Evolutionary conservation across 129 eudicot genomes (phyloP).

Genomic region (Erigeron canadensis): DNA sequence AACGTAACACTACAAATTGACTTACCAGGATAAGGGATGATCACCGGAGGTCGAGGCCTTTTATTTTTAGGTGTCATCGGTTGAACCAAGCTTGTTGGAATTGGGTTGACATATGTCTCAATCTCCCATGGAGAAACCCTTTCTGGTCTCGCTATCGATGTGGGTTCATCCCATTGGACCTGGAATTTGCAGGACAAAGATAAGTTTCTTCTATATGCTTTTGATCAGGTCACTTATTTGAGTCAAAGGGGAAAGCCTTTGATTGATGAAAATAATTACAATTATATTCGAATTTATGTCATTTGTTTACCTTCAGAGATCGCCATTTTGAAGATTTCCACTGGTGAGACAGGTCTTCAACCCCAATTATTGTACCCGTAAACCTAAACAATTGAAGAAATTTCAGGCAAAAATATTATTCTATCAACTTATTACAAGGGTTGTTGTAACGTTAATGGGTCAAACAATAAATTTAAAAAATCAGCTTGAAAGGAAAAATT

Average conservation of each 20-base stretch:
- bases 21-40: slow-evolving; percentile 51
- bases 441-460: neutral
- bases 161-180: slow-evolving; percentile 95
- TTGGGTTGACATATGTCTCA: slow-evolving; percentile 43
- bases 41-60: slow-evolving; percentile 43
- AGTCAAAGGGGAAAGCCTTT: slow-evolving; percentile 11
- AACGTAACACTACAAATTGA: neutral
- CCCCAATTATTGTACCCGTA: slow-evolving; percentile 73
- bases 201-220: neutral
- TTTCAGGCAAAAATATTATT: slow-evolving; percentile 1
- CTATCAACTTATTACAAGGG: neutral
- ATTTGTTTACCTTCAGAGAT: slow-evolving; percentile 57
- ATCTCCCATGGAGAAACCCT: slow-evolving; percentile 88
- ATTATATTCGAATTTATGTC: neutral
- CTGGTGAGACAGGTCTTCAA: slow-evolving; percentile 61
- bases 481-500: neutral
- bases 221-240: neutral
- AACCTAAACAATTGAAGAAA: slow-evolving; percentile 46
- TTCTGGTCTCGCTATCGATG: slow-evolving; percentile 70
- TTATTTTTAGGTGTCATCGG: slow-evolving; percentile 40
- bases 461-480: neutral
- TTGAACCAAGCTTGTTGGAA: slow-evolving; percentile 44
- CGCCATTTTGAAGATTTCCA: slow-evolving; percentile 85
- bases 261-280: neutral
- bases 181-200: slow-evolving; percentile 23